Conservation (phyloP, 139 green algal genomes). For the Chlorella sp. region DNA sequence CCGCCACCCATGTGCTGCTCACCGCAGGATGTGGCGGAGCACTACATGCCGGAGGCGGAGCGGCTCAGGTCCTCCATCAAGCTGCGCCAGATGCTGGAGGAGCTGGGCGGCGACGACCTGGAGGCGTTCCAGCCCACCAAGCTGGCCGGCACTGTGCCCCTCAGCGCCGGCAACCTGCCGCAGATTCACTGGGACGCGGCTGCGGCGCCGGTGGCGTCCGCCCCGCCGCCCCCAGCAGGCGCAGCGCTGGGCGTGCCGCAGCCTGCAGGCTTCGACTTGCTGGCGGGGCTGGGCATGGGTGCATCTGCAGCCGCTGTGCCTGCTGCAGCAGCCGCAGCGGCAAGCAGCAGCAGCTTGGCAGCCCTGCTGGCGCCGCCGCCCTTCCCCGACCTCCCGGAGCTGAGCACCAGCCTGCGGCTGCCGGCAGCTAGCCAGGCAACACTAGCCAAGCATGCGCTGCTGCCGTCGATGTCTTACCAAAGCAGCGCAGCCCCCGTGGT, state of each 20-base stretch:
- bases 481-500: not conserved
- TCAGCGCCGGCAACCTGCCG: conserved; percentile 67
- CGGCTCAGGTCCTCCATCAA: conserved; percentile 53
- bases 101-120: conserved; percentile 9
- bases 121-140: conserved; percentile 49
- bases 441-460: conserved; percentile 46
- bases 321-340: no score
- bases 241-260: conserved; percentile 24
- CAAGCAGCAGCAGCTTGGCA: no score
- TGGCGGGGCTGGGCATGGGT: not conserved
- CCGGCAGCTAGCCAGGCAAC: conserved; percentile 35
- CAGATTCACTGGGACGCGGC: conserved; percentile 67
- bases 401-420: conserved; percentile 29
- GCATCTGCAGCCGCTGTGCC: not conserved
- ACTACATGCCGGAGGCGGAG: conserved; percentile 70
- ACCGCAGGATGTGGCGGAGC: not conserved
- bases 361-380: no score
- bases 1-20: no score
- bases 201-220: not conserved
- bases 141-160: conserved; percentile 50
- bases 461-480: not conserved
- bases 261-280: conserved; percentile 27
- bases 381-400: not conserved
- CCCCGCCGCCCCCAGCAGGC: not conserved
- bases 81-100: not conserved